Evolutionary conservation across 345 rosid genomes (phyloP).

Genomic region (Hypericum androsaemum): DNA sequence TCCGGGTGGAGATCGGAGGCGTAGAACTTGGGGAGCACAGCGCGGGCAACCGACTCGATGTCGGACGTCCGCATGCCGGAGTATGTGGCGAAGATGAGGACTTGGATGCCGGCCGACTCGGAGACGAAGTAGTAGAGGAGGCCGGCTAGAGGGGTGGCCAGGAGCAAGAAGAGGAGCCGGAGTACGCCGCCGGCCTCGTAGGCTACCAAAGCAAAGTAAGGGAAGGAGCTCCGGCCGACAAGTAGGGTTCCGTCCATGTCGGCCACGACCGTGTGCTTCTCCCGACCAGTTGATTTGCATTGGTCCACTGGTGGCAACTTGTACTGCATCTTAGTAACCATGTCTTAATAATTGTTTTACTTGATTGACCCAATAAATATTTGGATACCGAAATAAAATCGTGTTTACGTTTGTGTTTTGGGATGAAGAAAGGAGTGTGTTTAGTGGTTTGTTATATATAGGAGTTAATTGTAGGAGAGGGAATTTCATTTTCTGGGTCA

Average conservation of each 20-base stretch:
- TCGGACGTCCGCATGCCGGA: not conserved
- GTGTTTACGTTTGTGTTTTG: no score
- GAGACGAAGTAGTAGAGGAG: conserved; percentile 1
- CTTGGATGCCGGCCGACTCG: conserved; percentile 2
- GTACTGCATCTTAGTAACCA: no score
- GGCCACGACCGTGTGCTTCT: not conserved
- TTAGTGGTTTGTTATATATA: no score
- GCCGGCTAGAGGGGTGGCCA: not conserved
- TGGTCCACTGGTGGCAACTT: not conserved
- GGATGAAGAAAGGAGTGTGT: no score
- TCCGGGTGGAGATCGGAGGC: not conserved
- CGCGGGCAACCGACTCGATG: not conserved
- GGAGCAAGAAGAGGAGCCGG: no score
- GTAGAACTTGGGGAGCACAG: conserved; percentile 1
- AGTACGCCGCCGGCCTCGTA: not conserved
- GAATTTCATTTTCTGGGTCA: no score
- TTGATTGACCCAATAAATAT: no score
- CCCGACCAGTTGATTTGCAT: not conserved
- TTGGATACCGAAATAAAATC: no score
- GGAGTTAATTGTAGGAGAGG: no score
- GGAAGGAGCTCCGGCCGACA: conserved; percentile 1
- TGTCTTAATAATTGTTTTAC: no score
- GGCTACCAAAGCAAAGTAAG: not conserved
- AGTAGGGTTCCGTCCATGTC: not conserved
- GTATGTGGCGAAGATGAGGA: not conserved